These are phyloP conservation scores for Viola odorata DNA, from an alignment of 345 rosid genomes.

Conservation along the genomic window DNA sequence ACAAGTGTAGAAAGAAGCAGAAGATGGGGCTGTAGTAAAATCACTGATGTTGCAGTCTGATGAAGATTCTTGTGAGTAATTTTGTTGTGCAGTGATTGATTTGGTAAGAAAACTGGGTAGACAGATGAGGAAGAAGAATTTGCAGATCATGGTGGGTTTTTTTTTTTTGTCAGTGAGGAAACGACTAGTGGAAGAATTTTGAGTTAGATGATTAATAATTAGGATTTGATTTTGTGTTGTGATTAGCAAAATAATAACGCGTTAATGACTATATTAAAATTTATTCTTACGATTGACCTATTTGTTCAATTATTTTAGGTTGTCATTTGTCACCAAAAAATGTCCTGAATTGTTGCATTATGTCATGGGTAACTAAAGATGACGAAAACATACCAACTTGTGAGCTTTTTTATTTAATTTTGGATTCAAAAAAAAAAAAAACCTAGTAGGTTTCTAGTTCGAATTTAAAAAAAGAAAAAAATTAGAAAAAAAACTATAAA, in stretches of 20 bases:
- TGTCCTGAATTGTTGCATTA: too few species aligned
- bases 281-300: too few species aligned
- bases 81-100: constrained; percentile 23
- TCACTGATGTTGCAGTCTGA: constrained; percentile 17
- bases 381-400: too few species aligned
- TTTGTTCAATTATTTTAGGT: too few species aligned
- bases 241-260: neutral
- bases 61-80: constrained; percentile 28
- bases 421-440: too few species aligned
- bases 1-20: constrained; percentile 41
- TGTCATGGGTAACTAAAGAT: too few species aligned
- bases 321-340: too few species aligned
- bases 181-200: neutral
- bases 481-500: neutral
- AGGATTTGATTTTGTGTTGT: neutral
- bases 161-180: neutral
- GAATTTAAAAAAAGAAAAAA: too few species aligned
- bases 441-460: too few species aligned
- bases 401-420: too few species aligned
- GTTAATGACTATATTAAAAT: neutral
- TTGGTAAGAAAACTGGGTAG: constrained; percentile 1
- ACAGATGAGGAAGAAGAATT: constrained; percentile 11
- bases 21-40: constrained; percentile 18
- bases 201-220: neutral
- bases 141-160: constrained; percentile 3